Evolutionary conservation across 257 asterid genomes (phyloP).

Genomic region (Penstemon davidsonii): DNA sequence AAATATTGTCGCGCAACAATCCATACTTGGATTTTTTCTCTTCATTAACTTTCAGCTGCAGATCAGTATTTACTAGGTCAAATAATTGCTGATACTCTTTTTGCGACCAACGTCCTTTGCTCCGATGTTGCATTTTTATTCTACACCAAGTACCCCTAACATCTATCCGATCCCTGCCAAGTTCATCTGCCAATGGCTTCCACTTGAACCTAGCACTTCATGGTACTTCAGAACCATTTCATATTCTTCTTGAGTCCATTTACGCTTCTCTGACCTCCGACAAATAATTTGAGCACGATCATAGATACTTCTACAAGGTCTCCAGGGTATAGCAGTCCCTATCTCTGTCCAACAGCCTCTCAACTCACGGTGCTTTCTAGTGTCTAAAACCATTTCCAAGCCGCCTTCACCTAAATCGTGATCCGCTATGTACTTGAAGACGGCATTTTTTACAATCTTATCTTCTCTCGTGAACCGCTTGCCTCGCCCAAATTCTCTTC

Average conservation of each 20-base stretch:
- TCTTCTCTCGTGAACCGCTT: constrained; percentile 51
- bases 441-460: constrained; percentile 44
- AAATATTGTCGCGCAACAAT: constrained; percentile 49
- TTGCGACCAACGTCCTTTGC: constrained; percentile 52
- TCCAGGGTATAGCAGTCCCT: constrained; percentile 42
- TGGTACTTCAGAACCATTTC: constrained; percentile 33
- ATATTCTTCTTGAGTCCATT: constrained; percentile 57
- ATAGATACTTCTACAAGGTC: constrained; percentile 36
- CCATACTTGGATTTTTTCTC: constrained; percentile 55
- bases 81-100: constrained; percentile 49
- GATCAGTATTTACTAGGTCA: constrained; percentile 49
- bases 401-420: constrained; percentile 49
- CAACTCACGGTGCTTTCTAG: constrained; percentile 27
- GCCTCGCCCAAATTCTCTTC: constrained; percentile 39
- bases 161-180: constrained; percentile 44
- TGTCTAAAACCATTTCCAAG: constrained; percentile 42
- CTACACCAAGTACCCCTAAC: constrained; percentile 54
- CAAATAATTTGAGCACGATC: constrained; percentile 44
- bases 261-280: constrained; percentile 38
- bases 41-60: constrained; percentile 36
- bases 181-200: constrained; percentile 50
- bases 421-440: constrained; percentile 34
- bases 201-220: constrained; percentile 40
- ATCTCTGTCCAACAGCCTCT: constrained; percentile 57
- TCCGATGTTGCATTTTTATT: constrained; percentile 32